Conservation (phyloP, 2,329 filamentous ascomycete species). For the Tolypocladium tropicale region DNA sequence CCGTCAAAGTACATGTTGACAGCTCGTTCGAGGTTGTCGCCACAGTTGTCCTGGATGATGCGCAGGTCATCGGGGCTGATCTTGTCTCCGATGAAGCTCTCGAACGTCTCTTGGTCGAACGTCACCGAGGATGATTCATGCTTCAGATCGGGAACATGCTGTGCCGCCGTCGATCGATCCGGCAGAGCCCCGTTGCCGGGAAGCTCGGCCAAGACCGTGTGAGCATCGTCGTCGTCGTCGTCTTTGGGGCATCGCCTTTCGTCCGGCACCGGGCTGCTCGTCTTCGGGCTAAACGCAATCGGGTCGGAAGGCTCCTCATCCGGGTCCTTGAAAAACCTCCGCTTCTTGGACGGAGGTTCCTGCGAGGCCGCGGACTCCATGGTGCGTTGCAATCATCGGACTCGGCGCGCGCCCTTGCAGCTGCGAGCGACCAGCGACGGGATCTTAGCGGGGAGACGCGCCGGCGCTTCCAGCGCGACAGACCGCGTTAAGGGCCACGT, state of each 20-base stretch:
- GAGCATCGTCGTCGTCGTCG: constrained; percentile 7
- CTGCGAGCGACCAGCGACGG: not conserved
- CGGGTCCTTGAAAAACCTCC: constrained; percentile 26
- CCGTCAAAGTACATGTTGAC: constrained; percentile 64
- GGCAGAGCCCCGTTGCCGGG: constrained; percentile 3
- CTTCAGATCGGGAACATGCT: constrained; percentile 6
- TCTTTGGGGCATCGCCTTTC: constrained; percentile 16
- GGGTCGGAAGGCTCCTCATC: constrained; percentile 19
- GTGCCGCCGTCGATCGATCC: constrained; percentile 4
- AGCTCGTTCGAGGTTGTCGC: constrained; percentile 48
- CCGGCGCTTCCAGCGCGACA: constrained; percentile 17
- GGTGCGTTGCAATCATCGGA: constrained; percentile 4
- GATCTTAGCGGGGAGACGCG: constrained; percentile 25
- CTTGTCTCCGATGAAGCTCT: constrained; percentile 48
- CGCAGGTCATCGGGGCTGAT: constrained; percentile 37
- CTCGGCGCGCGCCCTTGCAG: not conserved
- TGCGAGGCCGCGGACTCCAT: constrained; percentile 30
- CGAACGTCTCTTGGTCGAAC: constrained; percentile 49
- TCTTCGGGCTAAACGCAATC: constrained; percentile 11
- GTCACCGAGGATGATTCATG: constrained; percentile 18
- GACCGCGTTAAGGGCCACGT: constrained; percentile 29
- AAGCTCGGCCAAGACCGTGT: constrained; percentile 5
- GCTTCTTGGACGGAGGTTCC: constrained; percentile 35
- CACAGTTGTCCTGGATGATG: constrained; percentile 42
- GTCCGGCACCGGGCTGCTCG: constrained; percentile 11